Evolutionary conservation across 2,329 filamentous ascomycete species (phyloP).

Genomic region (Daldinia sp.): DNA sequence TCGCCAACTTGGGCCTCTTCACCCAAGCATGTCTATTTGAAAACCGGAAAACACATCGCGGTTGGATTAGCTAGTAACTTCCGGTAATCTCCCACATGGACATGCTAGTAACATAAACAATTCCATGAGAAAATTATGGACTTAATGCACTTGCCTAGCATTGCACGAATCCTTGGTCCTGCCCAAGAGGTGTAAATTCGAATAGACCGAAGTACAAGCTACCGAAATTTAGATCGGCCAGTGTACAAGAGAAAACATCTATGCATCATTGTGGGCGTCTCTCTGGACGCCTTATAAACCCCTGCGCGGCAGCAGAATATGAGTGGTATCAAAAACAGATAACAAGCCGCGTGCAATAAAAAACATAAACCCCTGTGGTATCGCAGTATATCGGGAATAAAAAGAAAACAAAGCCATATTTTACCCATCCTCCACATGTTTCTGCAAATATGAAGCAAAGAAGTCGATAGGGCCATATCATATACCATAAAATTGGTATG

Average conservation of each 20-base stretch:
- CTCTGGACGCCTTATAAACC: constrained; percentile 22
- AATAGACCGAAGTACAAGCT: constrained; percentile 15
- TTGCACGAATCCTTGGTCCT: constrained; percentile 4
- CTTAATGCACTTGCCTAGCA: constrained; percentile 3
- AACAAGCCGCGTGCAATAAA: constrained; percentile 36
- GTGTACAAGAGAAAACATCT: constrained; percentile 27
- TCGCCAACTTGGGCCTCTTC: constrained; percentile 17
- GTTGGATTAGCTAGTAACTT: constrained; percentile 10
- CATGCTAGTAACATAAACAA: neutral
- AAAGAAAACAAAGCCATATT: constrained; percentile 23
- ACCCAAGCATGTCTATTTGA: constrained; percentile 16
- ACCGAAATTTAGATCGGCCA: constrained; percentile 29
- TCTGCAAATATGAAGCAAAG: constrained; percentile 8
- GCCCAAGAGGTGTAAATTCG: constrained; percentile 1
- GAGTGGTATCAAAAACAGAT: constrained; percentile 45
- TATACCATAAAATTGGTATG: constrained; percentile 27
- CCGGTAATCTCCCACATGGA: neutral
- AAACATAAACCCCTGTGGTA: constrained; percentile 38
- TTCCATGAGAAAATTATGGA: neutral
- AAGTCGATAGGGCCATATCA: constrained; percentile 23
- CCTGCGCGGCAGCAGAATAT: constrained; percentile 27
- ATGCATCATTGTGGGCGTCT: constrained; percentile 20
- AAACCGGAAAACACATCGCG: constrained; percentile 11
- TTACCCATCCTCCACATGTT: constrained; percentile 19
- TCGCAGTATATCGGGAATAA: constrained; percentile 43